Percentiles rank a stretch among this genome's conserved stretches.
Conservation (phyloP, 495 filamentous ascomycete species). For the Symbiotaphrina buchneri region DNA sequence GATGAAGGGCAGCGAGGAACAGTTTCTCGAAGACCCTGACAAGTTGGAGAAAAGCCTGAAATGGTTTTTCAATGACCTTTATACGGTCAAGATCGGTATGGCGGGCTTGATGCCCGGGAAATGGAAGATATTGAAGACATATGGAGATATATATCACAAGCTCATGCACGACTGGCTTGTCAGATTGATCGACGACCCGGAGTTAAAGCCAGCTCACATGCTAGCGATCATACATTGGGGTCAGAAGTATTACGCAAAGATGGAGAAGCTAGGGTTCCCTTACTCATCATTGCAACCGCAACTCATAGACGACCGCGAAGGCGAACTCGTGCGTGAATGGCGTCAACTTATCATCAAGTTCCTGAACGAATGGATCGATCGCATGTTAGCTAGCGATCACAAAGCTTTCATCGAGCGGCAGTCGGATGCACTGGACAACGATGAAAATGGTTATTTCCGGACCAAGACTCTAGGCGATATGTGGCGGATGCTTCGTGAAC, state of each 20-base stretch:
- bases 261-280: conserved; percentile 66
- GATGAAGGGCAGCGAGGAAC: conserved; percentile 47
- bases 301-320: conserved; percentile 68
- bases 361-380: conserved; percentile 93
- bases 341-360: conserved; percentile 81
- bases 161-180: conserved; percentile 89
- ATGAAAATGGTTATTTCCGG: conserved; percentile 69
- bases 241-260: conserved; percentile 88
- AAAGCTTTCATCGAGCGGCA: conserved; percentile 56
- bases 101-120: conserved; percentile 78
- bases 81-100: conserved; percentile 79
- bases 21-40: conserved; percentile 67
- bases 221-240: conserved; percentile 86
- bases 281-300: conserved; percentile 54
- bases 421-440: conserved; percentile 59
- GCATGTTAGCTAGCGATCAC: conserved; percentile 60
- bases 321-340: conserved; percentile 81
- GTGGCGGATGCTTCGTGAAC: conserved; percentile 94
- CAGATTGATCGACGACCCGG: conserved; percentile 55
- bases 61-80: conserved; percentile 97
- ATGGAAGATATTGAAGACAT: conserved; percentile 89
- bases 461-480: conserved; percentile 78
- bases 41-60: conserved; percentile 61
- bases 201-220: conserved; percentile 54
- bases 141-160: conserved; percentile 70